A percentile compares a stretch with the other conserved stretches of the same genome.
phyloP scores from a whole-genome alignment of 257 asterid species.

The Scutellaria barbata region DNA sequence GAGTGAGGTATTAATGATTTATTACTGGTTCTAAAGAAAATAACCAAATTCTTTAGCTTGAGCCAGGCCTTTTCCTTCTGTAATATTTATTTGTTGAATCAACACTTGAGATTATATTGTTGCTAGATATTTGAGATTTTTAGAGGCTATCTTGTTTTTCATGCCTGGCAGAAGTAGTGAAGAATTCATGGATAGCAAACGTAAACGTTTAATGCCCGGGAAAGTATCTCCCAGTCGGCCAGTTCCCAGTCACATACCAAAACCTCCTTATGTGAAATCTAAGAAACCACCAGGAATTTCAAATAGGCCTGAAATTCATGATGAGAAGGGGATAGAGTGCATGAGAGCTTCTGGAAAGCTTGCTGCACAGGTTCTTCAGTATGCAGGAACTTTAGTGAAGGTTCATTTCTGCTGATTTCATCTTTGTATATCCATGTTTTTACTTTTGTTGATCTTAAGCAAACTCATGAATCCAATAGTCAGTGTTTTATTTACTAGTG shows the following conservation, averaged over 20 bases:
- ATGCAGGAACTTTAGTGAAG: constrained; percentile 95
- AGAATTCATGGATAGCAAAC: constrained; percentile 51
- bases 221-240: constrained; percentile 77
- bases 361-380: constrained; percentile 93
- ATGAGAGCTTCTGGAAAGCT: constrained; percentile 98
- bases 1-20: background rate
- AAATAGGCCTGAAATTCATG: constrained; percentile 76
- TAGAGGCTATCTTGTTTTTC: constrained; percentile 6
- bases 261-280: constrained; percentile 85
- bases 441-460: background rate
- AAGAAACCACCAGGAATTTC: constrained; percentile 79
- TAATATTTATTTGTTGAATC: background rate
- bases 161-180: constrained; percentile 54
- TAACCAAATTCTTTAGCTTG: background rate
- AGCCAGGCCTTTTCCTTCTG: background rate
- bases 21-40: background rate
- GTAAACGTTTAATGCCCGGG: constrained; percentile 77
- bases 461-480: constrained; percentile 1
- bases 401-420: constrained; percentile 45
- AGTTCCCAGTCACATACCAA: constrained; percentile 75
- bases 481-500: constrained; percentile 12
- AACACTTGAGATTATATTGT: background rate
- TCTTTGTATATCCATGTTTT: background rate
- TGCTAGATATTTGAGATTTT: background rate
- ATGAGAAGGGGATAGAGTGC: constrained; percentile 77